These are phyloP conservation scores for Solanum verrucosum DNA, from an alignment of 257 asterid genomes.

Conservation along the genomic window DNA sequence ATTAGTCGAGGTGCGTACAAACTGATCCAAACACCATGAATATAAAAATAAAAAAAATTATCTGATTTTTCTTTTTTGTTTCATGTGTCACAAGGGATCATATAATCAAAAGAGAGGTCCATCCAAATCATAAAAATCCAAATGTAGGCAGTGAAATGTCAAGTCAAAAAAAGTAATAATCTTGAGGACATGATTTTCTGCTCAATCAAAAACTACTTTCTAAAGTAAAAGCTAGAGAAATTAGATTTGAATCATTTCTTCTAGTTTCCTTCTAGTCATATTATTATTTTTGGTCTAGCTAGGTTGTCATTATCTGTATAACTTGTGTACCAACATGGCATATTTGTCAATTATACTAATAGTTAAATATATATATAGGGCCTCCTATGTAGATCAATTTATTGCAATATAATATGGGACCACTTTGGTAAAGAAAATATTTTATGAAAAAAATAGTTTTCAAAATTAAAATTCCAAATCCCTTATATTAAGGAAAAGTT, in stretches of 20 bases:
- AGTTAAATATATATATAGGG: not conserved
- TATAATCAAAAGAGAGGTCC: not conserved
- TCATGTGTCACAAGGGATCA: not conserved
- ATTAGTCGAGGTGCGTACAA: not conserved
- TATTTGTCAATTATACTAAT: conserved; percentile 14
- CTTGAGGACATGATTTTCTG: not conserved
- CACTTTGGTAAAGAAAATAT: not conserved
- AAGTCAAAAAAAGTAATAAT: not conserved
- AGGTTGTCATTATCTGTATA: conserved; percentile 16
- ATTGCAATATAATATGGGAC: not conserved
- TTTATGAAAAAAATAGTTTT: not conserved
- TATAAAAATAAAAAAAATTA: not conserved
- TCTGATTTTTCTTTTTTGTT: not conserved
- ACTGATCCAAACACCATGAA: not conserved
- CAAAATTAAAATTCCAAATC: not conserved
- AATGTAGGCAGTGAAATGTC: not conserved
- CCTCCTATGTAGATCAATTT: not conserved
- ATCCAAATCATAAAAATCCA: not conserved
- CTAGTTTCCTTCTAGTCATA: not conserved
- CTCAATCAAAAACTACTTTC: not conserved
- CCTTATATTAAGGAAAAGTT: conserved; percentile 30
- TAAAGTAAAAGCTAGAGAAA: conserved; percentile 1
- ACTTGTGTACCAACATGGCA: conserved; percentile 11
- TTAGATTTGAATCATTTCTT: not conserved
- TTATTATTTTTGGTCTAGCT: not conserved